These are phyloP conservation scores for Xylariomycetidae sp. DNA, from an alignment of 2,329 filamentous ascomycete species.

Conservation along the genomic window DNA sequence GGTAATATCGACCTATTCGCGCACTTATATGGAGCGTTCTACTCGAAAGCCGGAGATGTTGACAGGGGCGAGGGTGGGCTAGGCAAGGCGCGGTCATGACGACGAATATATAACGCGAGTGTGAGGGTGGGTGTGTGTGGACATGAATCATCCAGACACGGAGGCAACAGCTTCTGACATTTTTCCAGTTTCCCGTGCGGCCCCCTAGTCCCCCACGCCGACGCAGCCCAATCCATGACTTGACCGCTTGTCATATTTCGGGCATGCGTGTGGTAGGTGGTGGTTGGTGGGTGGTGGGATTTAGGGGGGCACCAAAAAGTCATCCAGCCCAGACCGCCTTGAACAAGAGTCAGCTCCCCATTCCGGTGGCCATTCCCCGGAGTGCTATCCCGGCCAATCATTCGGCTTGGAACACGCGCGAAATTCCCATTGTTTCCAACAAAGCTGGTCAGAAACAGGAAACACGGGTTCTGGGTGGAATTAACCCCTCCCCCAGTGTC, in stretches of 20 bases:
- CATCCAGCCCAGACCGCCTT: slow-evolving; percentile 30
- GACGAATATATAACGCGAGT: slow-evolving; percentile 24
- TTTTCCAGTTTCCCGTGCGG: slow-evolving; percentile 13
- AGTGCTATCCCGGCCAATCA: slow-evolving; percentile 13
- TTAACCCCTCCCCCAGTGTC: no score
- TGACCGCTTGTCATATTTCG: slow-evolving; percentile 25
- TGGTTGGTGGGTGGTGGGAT: slow-evolving; percentile 14
- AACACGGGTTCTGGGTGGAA: no score
- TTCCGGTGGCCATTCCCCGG: slow-evolving; percentile 11
- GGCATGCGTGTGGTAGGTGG: slow-evolving; percentile 8
- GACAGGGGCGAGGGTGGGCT: no score
- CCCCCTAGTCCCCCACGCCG: slow-evolving; percentile 10
- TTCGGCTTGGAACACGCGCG: no score
- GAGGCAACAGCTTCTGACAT: slow-evolving; percentile 16
- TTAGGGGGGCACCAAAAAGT: slow-evolving; percentile 1
- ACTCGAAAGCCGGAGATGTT: no score
- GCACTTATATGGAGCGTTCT: no score
- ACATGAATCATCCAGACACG: slow-evolving; percentile 18
- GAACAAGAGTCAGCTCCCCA: slow-evolving; percentile 23
- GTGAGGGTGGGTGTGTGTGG: slow-evolving; percentile 10
- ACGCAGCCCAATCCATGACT: slow-evolving; percentile 16
- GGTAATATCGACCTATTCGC: no score
- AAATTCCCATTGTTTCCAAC: no score
- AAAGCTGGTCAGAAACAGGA: no score
- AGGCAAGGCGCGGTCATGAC: slow-evolving; percentile 19